Conservation (phyloP, 2,329 filamentous ascomycete species). For the Diaporthe citriasiana region DNA sequence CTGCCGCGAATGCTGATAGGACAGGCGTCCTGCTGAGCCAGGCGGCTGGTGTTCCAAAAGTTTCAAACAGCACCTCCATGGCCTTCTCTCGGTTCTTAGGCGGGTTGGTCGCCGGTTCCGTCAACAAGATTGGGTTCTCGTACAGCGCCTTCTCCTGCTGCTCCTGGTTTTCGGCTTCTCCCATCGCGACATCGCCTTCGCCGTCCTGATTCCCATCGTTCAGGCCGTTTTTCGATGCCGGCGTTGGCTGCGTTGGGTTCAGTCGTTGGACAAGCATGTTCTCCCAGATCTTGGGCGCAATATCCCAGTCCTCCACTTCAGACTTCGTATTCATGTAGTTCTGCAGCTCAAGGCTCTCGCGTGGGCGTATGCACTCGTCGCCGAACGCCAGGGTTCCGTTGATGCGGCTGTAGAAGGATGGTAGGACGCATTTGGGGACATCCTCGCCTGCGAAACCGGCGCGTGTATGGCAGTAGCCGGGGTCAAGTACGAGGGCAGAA, state of each 20-base stretch:
- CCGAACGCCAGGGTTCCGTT: conserved; percentile 79
- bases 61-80: conserved; percentile 97
- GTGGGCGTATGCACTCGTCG: conserved; percentile 89
- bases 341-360: conserved; percentile 82
- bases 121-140: conserved; percentile 93
- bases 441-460: conserved; percentile 99
- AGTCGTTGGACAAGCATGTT: conserved; percentile 90
- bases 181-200: conserved; percentile 73
- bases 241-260: conserved; percentile 80
- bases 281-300: conserved; percentile 90
- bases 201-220: conserved; percentile 77
- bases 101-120: conserved; percentile 93
- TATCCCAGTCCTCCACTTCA: conserved; percentile 96
- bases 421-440: conserved; percentile 92
- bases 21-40: conserved; percentile 93
- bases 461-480: conserved; percentile 90
- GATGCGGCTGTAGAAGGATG: conserved; percentile 85
- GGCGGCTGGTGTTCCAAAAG: conserved; percentile 94
- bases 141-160: conserved; percentile 80
- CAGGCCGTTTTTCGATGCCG: conserved; percentile 81
- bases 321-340: conserved; percentile 94
- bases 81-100: conserved; percentile 91
- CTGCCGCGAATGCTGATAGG: conserved; percentile 89
- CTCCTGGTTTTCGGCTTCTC: conserved; percentile 66
- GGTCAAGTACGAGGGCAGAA: conserved; percentile 95